Base-by-base conservation (phyloP, 192 early-diverging fungal species). In the Neocallimastix lanati region DNA sequence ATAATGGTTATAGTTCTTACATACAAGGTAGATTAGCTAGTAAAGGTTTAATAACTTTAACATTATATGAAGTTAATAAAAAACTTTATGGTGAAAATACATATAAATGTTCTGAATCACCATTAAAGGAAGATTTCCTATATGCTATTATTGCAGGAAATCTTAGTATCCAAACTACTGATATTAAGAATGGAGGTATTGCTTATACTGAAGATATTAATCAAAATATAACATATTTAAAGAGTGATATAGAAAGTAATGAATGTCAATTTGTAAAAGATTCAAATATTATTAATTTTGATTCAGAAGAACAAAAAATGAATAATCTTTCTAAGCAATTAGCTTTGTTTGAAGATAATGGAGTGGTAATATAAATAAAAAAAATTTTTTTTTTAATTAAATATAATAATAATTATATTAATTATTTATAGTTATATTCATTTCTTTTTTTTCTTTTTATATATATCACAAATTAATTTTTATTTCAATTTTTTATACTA, bases 161-260 rank as follows among this genome's bases (percentile, higher is more conserved):
- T 27, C 0, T 67, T 1, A 11, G 16, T 9, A 4, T n/a, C 7
- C 5, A 25, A 67, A 67, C 25, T 67, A 2, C 50, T 67, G 25
- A 21, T 11, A 3, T 67, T n/a, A 5, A 25, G 0, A 67, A 67
- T 67, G 50, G 50, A n/a, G 50, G 50, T n/a, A 67, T 67, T 27
- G 50, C 21, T n/a, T n/a, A 67, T n/a, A n/a, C 21, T n/a, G 11
- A 25, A 0, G n/a, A 16, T 67, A 7, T 9, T 67, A 7, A 67
- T n/a, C 2, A 11, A n/a, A 2, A n/a, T n/a, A 21, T 0, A 3
- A 0, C 7, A 1, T 0, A n/a, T 21, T 11, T n/a, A n/a, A n/a
- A 67, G 9, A n/a, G n/a, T 9, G 3, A 0, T 7, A 67, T 67
- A n/a, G n/a, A 21, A n/a, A 67, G n/a, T 9, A n/a, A 67, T 67